Evolutionary conservation across 2,329 filamentous ascomycete species (phyloP).

Genomic region (Ophiosphaerella narmari): DNA sequence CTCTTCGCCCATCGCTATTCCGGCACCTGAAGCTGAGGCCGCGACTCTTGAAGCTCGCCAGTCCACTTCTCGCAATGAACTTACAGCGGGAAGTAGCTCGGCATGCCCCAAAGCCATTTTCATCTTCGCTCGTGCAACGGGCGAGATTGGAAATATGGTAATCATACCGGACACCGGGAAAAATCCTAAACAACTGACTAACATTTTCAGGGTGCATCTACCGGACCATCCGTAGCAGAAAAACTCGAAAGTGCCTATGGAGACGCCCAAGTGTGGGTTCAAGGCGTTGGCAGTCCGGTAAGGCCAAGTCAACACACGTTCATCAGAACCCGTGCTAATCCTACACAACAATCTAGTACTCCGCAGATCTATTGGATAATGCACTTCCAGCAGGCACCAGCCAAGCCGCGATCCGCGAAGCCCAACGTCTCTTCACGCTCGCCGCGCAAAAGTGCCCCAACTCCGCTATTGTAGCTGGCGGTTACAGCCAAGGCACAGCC

Average conservation of each 20-base stretch:
- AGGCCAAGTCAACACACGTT: no score
- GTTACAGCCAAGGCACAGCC: conserved; percentile 48
- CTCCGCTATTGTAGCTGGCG: conserved; percentile 43
- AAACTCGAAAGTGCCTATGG: conserved; percentile 14
- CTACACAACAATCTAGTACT: conserved; percentile 22
- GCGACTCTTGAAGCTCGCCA: not conserved
- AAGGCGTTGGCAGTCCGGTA: conserved; percentile 31
- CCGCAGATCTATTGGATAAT: conserved; percentile 40
- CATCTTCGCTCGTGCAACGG: conserved; percentile 23
- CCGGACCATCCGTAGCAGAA: conserved; percentile 15
- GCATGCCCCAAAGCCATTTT: conserved; percentile 23
- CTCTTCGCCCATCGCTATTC: not conserved
- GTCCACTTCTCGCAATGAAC: conserved; percentile 12
- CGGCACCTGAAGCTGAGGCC: not conserved
- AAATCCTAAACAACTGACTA: not conserved
- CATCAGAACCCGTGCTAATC: no score
- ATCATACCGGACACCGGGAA: not conserved
- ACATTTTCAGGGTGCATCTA: conserved; percentile 6
- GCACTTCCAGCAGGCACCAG: conserved; percentile 35
- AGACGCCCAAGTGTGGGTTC: conserved; percentile 18
- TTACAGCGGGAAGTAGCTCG: conserved; percentile 15
- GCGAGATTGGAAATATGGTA: conserved; percentile 27
- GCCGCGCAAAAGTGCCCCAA: conserved; percentile 45
- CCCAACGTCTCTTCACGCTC: conserved; percentile 38
- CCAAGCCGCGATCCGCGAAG: conserved; percentile 34